phyloP scores from a whole-genome alignment of 2,329 filamentous ascomycete species.

The Colletotrichum orbiculare region DNA sequence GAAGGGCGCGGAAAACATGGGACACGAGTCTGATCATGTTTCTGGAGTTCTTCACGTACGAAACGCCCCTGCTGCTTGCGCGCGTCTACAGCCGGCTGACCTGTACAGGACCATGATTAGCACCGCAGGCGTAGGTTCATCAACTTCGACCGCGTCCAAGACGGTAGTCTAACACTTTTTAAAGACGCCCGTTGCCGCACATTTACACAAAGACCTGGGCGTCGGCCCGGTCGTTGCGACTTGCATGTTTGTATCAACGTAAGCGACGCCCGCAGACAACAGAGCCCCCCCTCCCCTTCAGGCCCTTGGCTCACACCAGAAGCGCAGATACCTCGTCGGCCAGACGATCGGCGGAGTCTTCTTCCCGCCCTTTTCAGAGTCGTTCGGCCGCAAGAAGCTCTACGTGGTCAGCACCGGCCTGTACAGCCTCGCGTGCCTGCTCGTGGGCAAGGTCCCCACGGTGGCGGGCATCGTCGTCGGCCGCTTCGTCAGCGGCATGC shows the following conservation, averaged over 20 bases:
- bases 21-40: slow-evolving; percentile 20
- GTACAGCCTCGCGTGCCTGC: slow-evolving; percentile 17
- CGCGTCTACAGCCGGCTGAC: fast-evolving
- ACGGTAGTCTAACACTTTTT: not conserved
- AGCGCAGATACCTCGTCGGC: slow-evolving; percentile 12
- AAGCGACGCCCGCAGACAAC: not conserved
- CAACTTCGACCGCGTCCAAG: not conserved
- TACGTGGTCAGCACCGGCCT: slow-evolving; percentile 18
- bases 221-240: slow-evolving; percentile 10
- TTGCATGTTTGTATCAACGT: slow-evolving; percentile 14
- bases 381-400: slow-evolving; percentile 24
- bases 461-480: slow-evolving; percentile 12
- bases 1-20: slow-evolving; percentile 7
- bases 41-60: slow-evolving; percentile 26
- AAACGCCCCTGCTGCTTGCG: fast-evolving
- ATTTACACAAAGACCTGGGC: not conserved
- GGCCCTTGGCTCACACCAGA: no score
- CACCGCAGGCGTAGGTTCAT: slow-evolving; percentile 20
- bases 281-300: no score
- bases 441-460: not conserved
- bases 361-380: slow-evolving; percentile 21
- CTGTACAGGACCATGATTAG: slow-evolving; percentile 5
- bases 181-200: slow-evolving; percentile 4
- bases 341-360: slow-evolving; percentile 19
- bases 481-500: not conserved